These are phyloP conservation scores for Ascochyta pisi DNA, from an alignment of 2,329 filamentous ascomycete genomes.

Conservation along the genomic window DNA sequence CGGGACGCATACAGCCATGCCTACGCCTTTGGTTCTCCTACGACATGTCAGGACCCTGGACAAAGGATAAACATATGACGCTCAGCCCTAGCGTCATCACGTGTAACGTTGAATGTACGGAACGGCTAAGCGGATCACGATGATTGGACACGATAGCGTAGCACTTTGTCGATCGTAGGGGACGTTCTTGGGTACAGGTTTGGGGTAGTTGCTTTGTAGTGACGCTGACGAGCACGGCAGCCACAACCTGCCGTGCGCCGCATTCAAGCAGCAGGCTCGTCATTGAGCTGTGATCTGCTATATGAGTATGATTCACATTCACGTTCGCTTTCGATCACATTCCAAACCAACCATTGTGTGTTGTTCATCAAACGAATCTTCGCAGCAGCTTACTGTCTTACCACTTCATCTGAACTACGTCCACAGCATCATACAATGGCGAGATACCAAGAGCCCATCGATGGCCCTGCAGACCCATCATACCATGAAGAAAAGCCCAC, in stretches of 20 bases:
- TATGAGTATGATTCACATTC: constrained; percentile 1
- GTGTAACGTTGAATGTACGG: constrained; percentile 3
- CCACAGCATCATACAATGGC: constrained; percentile 13
- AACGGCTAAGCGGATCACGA: neutral
- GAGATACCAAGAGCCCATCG: constrained; percentile 17
- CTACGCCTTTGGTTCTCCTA: neutral
- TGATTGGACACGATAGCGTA: constrained; percentile 4
- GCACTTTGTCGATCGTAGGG: neutral
- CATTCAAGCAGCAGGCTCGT: no score
- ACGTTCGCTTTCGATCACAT: neutral
- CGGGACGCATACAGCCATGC: neutral
- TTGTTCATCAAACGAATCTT: neutral
- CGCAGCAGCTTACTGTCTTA: neutral
- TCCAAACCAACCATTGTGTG: neutral
- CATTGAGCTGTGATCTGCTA: neutral
- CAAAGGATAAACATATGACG: constrained; percentile 12
- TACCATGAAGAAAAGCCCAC: constrained; percentile 29
- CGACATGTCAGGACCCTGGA: neutral
- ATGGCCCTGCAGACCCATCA: constrained; percentile 18
- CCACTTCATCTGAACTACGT: neutral
- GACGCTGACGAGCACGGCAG: constrained; percentile 2
- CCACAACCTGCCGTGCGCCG: neutral
- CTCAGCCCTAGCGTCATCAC: constrained; percentile 4
- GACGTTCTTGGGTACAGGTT: neutral
- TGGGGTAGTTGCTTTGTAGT: neutral